Evolutionary conservation across 2,329 filamentous ascomycete species (phyloP), one percentile per base, ranked within the genome.

Genomic region (Pseudogymnoascus sp.): DNA sequence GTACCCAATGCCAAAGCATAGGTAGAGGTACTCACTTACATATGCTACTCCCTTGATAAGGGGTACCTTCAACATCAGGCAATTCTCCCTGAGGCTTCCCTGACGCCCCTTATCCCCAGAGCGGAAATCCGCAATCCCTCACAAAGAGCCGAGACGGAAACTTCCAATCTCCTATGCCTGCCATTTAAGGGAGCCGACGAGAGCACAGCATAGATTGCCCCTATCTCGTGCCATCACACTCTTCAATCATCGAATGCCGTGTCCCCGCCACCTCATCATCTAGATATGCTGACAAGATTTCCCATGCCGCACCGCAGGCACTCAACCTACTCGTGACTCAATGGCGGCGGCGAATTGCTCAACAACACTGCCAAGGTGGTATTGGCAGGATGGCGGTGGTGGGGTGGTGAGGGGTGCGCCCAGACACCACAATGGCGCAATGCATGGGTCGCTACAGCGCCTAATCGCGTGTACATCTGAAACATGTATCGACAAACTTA

Each of bases 381-480:
- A 33, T 18, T 56, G 50, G 10, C 16, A 56, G 28, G 11, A 33
- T 33, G 47, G 4, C 6, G 50, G 28, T 53, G 44, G 44, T 53
- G 44, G 44, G 44, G 23, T 25, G 14, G 47, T 35, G 50, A 56
- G 50, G 25, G 50, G 50, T 33, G n/a, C 50, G 50, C 50, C 50
- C 28, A 56, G 50, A 56, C 28, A 56, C 10, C 28, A 56, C 10
- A 8, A 56, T 35, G 50, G 50, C 28, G 50, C 50, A 56, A 56
- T 56, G 50, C 50, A 56, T 56, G 50, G 28, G 50, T 10, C 28
- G 28, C 50, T 56, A 21, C 50, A 56, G 50, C 50, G 50, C 28
- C 50, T 56, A 56, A 56, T 56, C 50, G 50, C 50, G 50, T 56
- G 50, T 56, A 56, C 50, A 56, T 56, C 50, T 56, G 16, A 56